A percentile compares a stretch with the other conserved stretches of the same genome.
phyloP scores from a whole-genome alignment of 2,329 filamentous ascomycete species.

The Onygenales sp. region DNA sequence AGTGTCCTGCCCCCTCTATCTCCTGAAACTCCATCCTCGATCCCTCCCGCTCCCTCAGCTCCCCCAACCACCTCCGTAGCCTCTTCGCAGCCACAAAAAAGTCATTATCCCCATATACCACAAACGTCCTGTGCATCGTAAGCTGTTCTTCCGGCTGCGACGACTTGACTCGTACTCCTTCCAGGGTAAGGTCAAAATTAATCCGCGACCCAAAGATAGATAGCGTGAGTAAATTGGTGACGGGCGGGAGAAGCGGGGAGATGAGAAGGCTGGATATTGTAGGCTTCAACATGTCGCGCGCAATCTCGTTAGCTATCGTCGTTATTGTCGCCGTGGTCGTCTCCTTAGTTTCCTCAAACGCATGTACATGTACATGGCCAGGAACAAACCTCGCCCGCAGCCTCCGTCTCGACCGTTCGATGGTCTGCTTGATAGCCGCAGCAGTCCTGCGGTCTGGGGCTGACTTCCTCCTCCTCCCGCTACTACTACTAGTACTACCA shows the following conservation, averaged over 20 bases:
- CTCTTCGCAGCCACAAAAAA: conserved; percentile 59
- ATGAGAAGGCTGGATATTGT: conserved; percentile 47
- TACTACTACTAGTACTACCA: neutral
- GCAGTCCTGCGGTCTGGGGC: conserved; percentile 10
- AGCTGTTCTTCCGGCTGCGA: conserved; percentile 48
- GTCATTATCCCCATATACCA: conserved; percentile 67
- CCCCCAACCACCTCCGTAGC: conserved; percentile 56
- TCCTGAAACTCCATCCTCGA: conserved; percentile 43
- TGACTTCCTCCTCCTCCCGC: conserved; percentile 20
- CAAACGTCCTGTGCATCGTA: conserved; percentile 49
- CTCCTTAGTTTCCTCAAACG: neutral
- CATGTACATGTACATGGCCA: neutral
- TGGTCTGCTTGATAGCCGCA: conserved; percentile 27
- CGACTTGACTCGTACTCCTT: conserved; percentile 20
- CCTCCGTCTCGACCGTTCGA: conserved; percentile 28
- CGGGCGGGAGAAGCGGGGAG: conserved; percentile 50
- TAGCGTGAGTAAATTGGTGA: conserved; percentile 55
- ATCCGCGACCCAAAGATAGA: conserved; percentile 35
- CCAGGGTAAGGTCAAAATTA: conserved; percentile 14
- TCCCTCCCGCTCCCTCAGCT: conserved; percentile 35
- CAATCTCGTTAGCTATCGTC: conserved; percentile 6
- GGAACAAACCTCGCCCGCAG: conserved; percentile 10
- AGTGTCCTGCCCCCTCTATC: conserved; percentile 49
- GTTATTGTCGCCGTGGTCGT: neutral
- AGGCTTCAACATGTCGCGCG: conserved; percentile 12